A percentile compares a stretch with the other conserved stretches of the same genome.
These are phyloP conservation scores for Colletotrichum somersetense DNA, from an alignment of 2,329 filamentous ascomycete genomes.

Conservation along the genomic window DNA sequence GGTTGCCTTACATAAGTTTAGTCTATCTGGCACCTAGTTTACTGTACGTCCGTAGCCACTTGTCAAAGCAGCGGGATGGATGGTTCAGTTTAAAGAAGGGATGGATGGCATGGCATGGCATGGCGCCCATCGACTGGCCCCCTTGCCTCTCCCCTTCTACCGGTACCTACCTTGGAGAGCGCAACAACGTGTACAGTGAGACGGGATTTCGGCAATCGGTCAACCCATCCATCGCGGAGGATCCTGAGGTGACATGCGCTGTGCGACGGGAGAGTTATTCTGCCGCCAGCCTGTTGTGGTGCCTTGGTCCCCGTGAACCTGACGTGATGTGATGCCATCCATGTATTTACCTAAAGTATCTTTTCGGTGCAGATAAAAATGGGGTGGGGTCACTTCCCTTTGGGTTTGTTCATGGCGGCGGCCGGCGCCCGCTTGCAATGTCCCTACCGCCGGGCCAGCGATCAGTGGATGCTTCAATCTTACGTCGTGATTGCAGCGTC, in stretches of 20 bases:
- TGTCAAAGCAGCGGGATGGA: too few species aligned
- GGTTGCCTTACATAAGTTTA: background rate
- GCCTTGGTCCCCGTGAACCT: background rate
- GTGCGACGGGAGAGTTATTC: background rate
- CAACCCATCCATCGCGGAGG: constrained; percentile 33
- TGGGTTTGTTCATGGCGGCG: background rate
- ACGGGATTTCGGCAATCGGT: constrained; percentile 7
- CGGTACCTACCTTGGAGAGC: background rate
- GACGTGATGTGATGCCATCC: background rate
- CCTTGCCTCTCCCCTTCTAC: background rate
- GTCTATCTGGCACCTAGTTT: constrained; percentile 19
- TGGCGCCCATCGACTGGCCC: background rate
- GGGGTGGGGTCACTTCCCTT: background rate
- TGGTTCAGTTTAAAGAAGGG: too few species aligned
- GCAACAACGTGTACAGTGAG: background rate
- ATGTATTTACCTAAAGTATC: background rate
- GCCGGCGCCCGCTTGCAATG: background rate
- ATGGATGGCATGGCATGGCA: background rate
- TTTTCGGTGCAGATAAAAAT: background rate
- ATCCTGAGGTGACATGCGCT: background rate
- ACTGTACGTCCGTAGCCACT: background rate
- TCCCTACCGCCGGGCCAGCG: constrained; percentile 13
- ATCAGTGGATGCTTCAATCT: constrained; percentile 39
- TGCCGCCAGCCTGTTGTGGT: background rate
- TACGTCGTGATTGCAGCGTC: constrained; percentile 11